Percentiles rank a stretch among this genome's conserved stretches.
phyloP scores from a whole-genome alignment of 352 stramenopile species.

The Phytopythium kandeliae region DNA sequence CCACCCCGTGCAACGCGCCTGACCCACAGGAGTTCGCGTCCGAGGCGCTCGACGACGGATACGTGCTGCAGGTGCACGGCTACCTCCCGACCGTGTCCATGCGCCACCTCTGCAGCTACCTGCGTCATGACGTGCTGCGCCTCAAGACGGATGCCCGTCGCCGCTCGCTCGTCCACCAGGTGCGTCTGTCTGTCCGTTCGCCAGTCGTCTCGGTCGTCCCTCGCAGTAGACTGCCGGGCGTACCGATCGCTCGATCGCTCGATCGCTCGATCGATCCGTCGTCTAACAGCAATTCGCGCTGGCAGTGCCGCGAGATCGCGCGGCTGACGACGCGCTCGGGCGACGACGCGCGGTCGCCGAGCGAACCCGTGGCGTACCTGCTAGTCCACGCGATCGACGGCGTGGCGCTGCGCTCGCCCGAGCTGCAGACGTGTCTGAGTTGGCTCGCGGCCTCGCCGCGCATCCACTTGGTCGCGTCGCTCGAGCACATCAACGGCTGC shows the following conservation, averaged over 20 bases:
- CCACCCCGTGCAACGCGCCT: no score
- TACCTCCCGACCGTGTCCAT: constrained; percentile 51
- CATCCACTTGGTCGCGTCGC: constrained; percentile 40
- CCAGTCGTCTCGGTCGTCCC: no score
- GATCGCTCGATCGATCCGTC: no score
- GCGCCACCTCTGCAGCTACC: constrained; percentile 27
- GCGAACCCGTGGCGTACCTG: constrained; percentile 19
- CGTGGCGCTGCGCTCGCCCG: constrained; percentile 27
- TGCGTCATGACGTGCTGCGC: constrained; percentile 27
- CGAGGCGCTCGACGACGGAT: constrained; percentile 16
- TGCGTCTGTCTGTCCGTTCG: no score
- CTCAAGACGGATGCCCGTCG: background rate
- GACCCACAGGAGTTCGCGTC: constrained; percentile 44
- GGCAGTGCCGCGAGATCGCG: constrained; percentile 6
- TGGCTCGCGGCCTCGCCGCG: constrained; percentile 33
- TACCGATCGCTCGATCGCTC: no score
- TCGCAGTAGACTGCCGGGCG: no score
- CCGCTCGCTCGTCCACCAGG: constrained; percentile 3
- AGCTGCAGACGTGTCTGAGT: constrained; percentile 45
- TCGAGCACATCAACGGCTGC: constrained; percentile 51
- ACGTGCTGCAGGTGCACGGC: constrained; percentile 49
- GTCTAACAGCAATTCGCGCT: no score
- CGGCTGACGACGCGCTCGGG: constrained; percentile 1
- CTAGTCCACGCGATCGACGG: constrained; percentile 58
- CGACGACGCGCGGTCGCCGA: background rate